Base-by-base conservation (phyloP, 1,139 yeast species). In the Sugiyamaella castrensis region DNA sequence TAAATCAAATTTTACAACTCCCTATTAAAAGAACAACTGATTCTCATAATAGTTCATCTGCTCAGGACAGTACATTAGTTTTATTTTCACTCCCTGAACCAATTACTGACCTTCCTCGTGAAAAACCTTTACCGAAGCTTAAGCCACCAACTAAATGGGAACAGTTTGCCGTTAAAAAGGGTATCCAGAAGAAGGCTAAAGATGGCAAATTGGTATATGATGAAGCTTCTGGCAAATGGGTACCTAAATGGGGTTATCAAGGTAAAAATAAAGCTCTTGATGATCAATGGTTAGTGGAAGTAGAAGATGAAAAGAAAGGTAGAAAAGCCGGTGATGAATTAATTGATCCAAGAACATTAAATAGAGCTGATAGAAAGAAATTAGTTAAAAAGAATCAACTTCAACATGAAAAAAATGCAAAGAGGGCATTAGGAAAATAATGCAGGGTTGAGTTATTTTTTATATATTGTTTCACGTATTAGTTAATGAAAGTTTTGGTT, bases 61-160 rank as follows among this genome's bases (percentile, higher is more conserved):
- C 72, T 48, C 86, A 84, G 63, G 82, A 79, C 63, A 77, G 92
- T 11, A 78, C 87, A 50, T 82, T 91, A 79, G 84, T 96, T 5
- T 77, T 92, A 57, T 81, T 92, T 50, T 83, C 80, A 61, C 75
- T 92, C 52, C 98, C 98, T 19, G 92, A 82, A 47, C 95, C 97
- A 19, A 71, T 78, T 28, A 85, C 95, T 26, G 77, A 72, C 51
- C 76, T 92, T 57, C 99, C 99, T 49, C 81, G 99, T 74, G 99
- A 92, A 70, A 92, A 92, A 73, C 83, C 96, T 34, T 71, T 94
- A 60, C 99, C 98, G 50, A 89, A 89, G 71, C 82, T 87, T 51
- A 92, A 87, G 73, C 84, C 94, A 47, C 85, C 83, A 57, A 91
- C 98, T 59, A 89, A 84, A 72, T 94, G 99, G 99, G 96, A 94